Conservation (phyloP, 2,329 filamentous ascomycete genomes). For the Gremmenia infestans region DNA sequence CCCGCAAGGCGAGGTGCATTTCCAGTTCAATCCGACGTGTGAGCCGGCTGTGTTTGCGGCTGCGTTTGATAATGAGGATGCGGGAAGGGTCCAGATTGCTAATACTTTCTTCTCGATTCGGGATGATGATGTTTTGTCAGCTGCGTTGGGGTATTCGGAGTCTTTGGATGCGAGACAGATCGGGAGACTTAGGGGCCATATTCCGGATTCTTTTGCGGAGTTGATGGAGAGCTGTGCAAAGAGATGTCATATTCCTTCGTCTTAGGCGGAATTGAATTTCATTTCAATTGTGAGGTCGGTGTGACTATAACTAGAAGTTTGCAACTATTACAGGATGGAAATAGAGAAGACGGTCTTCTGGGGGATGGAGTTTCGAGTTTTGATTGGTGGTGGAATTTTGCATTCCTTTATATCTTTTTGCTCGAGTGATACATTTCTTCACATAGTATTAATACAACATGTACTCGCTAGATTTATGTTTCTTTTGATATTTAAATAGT, state of each 20-base stretch:
- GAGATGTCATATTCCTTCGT: not conserved
- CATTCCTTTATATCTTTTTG: too few species aligned
- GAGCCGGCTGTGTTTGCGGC: slow-evolving; percentile 45
- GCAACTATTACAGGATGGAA: too few species aligned
- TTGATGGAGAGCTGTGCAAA: not conserved
- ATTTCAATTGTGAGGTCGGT: too few species aligned
- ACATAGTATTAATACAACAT: too few species aligned
- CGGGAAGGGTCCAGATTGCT: slow-evolving; percentile 31
- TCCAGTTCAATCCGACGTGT: slow-evolving; percentile 51
- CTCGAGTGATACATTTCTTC: too few species aligned
- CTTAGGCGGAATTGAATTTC: not conserved
- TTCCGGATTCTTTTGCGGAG: not conserved
- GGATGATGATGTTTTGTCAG: slow-evolving; percentile 28
- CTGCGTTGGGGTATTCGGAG: slow-evolving; percentile 19
- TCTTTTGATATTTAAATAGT: too few species aligned
- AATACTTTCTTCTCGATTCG: slow-evolving; percentile 34
- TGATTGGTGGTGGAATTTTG: too few species aligned
- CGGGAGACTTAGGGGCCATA: not conserved
- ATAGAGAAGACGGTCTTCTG: too few species aligned
- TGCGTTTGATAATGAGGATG: slow-evolving; percentile 34
- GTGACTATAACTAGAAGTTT: too few species aligned
- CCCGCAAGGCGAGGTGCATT: slow-evolving; percentile 48
- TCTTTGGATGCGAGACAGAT: slow-evolving; percentile 10
- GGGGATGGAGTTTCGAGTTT: too few species aligned
- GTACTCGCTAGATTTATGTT: too few species aligned